Evolutionary conservation across 2,329 filamentous ascomycete species (phyloP), one percentile per base, ranked within the genome.

Genomic region (Verticillium nonalfalfae): DNA sequence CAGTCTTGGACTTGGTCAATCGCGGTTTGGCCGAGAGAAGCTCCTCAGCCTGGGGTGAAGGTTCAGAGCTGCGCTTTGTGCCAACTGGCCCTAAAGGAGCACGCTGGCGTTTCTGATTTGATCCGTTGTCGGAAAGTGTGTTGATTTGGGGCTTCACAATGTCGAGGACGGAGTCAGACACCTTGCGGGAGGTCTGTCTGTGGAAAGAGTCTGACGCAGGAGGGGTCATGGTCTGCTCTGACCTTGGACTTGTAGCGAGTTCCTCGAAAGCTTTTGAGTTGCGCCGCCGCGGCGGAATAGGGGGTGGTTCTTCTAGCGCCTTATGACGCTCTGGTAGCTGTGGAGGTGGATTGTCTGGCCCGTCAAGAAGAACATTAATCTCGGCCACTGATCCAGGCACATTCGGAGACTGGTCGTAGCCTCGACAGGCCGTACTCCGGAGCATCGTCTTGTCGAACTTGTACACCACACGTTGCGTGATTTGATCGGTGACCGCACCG

Each of bases 401-500:
- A 1, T 66, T 65, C 2, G 73, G 70, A 34, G 73, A 68, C 7
- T 74, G 73, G 11, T 69, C 72, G 40, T 70, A 66, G 1, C 65
- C 66, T 34, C 72, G 71, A 36, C 79, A 73, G 26, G 72, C 74
- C 36, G 76, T 79, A 15, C 69, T 79, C 50, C 72, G 75, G 34
- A 79, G 74, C 67, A 73, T 84, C 67, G 79, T 85, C 63, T 78
- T 83, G 64, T 79, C 82, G 64, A 85, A 80, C 38, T 79, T 80
- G 67, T 88, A 88, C 0, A 88, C 85, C 3, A 87, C 79, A 18
- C 84, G 79, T 63, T 85, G 85, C 0, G 75, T 78, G 2, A 74
- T 68, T 2, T 68, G 62, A 7, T 68, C 64, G 4, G 69, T 68
- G 34, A 60, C 66, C 66, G 58, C 61, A 68, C 9, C 61, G 61